Percentiles rank a stretch among this genome's conserved stretches.
Conservation (phyloP, 768 basidiomycete genomes). For the Nidularia sp. region DNA sequence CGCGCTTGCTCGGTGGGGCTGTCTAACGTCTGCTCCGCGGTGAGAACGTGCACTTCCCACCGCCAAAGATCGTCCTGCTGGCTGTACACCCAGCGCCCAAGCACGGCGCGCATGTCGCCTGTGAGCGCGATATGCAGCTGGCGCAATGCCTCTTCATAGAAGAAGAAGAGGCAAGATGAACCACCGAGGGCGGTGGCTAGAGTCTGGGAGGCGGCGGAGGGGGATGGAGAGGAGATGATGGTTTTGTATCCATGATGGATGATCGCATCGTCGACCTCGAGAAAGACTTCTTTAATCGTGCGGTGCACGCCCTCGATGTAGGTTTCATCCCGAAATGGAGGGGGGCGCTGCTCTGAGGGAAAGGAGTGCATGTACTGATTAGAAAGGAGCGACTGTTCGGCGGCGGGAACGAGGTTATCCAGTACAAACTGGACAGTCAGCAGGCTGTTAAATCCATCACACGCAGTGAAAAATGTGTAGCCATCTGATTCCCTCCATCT, state of each 20-base stretch:
- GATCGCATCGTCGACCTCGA: constrained; percentile 11
- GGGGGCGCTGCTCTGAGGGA: too few species aligned
- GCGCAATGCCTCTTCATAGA: constrained; percentile 30
- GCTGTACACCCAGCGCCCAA: constrained; percentile 23
- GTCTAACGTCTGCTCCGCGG: constrained; percentile 29
- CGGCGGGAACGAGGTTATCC: too few species aligned
- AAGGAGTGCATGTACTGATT: too few species aligned
- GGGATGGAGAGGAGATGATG: constrained; percentile 15
- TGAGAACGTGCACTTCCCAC: constrained; percentile 35
- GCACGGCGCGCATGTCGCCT: constrained; percentile 37
- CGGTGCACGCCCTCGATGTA: not conserved
- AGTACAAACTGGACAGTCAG: too few species aligned
- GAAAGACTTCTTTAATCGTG: not conserved
- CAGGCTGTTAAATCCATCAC: too few species aligned
- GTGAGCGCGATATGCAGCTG: constrained; percentile 31
- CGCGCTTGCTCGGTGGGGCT: constrained; percentile 27
- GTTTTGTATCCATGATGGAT: constrained; percentile 18
- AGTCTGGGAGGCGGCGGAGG: constrained; percentile 12
- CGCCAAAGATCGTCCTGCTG: constrained; percentile 16
- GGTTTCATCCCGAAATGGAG: not conserved
- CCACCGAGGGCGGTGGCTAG: constrained; percentile 27
- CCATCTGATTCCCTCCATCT: too few species aligned
- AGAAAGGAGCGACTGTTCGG: too few species aligned
- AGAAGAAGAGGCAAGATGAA: constrained; percentile 25
- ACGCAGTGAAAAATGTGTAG: too few species aligned